A percentile compares a stretch with the other conserved stretches of the same genome.
Evolutionary conservation across 2,329 filamentous ascomycete species (phyloP).

Genomic region (Pseudogymnoascus sp.): DNA sequence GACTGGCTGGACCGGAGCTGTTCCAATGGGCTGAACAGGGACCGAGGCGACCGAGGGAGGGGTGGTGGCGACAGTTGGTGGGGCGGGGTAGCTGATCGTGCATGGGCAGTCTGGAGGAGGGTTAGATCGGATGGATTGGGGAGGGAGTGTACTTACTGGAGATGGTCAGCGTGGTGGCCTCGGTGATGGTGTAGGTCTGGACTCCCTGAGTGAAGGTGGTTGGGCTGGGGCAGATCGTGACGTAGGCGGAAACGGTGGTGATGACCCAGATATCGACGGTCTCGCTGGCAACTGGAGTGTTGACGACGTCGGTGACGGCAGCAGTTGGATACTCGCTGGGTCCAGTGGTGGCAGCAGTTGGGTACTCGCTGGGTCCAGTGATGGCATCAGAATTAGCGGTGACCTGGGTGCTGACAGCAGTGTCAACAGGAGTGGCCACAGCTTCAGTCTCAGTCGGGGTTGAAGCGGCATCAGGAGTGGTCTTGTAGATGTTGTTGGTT

Average conservation of each 20-base stretch:
- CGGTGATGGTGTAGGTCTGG: slow-evolving; percentile 39
- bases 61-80: neutral
- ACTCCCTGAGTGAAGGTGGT: slow-evolving; percentile 36
- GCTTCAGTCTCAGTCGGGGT: slow-evolving; percentile 46
- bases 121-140: neutral
- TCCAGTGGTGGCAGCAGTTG: slow-evolving; percentile 10
- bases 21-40: neutral
- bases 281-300: neutral
- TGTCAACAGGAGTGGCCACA: slow-evolving; percentile 17
- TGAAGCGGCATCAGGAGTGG: slow-evolving; percentile 39
- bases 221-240: slow-evolving; percentile 42
- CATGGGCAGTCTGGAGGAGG: slow-evolving; percentile 23
- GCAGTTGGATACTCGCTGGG: slow-evolving; percentile 9
- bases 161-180: slow-evolving; percentile 37
- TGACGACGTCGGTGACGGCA: slow-evolving; percentile 16
- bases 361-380: slow-evolving; percentile 8
- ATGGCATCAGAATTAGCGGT: slow-evolving; percentile 11
- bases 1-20: neutral
- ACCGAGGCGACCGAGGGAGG: neutral
- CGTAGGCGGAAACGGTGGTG: slow-evolving; percentile 33
- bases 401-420: slow-evolving; percentile 8
- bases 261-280: slow-evolving; percentile 1
- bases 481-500: slow-evolving; percentile 16
- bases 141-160: slow-evolving; percentile 17
- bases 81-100: slow-evolving; percentile 26